Percentiles rank a stretch among this genome's conserved stretches.
Conservation (phyloP, 768 basidiomycete species). For the Agaricus subrufescens region DNA sequence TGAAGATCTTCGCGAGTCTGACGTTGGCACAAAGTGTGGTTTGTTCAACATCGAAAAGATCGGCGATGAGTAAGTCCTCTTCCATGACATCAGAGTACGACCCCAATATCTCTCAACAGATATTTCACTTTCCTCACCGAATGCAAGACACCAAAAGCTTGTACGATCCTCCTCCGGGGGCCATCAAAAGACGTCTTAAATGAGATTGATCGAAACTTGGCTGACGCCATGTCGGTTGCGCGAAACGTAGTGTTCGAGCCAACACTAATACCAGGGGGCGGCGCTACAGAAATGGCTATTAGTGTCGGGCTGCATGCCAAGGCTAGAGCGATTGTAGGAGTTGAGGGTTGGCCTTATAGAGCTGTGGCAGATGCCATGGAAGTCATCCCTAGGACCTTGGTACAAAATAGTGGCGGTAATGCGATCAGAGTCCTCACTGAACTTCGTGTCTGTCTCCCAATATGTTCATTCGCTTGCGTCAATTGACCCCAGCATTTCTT, state of each 20-base stretch:
- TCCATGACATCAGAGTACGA: not conserved
- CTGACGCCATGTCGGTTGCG: slow-evolving; percentile 96
- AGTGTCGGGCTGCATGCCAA: slow-evolving; percentile 80
- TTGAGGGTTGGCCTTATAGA: slow-evolving; percentile 87
- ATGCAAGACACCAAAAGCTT: slow-evolving; percentile 88
- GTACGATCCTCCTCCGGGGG: slow-evolving; percentile 95
- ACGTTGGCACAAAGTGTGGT: slow-evolving; percentile 91
- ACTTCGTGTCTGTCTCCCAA: slow-evolving; percentile 61
- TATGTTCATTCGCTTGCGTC: not conserved
- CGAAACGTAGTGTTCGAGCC: slow-evolving; percentile 98
- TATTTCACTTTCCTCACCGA: slow-evolving; percentile 98
- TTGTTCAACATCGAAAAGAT: slow-evolving; percentile 97
- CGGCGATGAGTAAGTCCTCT: slow-evolving; percentile 75
- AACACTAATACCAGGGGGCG: slow-evolving; percentile 88
- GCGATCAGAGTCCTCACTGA: slow-evolving; percentile 91
- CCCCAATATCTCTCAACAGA: slow-evolving; percentile 30
- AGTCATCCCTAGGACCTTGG: slow-evolving; percentile 91
- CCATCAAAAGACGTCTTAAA: slow-evolving; percentile 98
- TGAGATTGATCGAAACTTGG: slow-evolving; percentile 96
- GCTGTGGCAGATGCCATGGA: slow-evolving; percentile 97
- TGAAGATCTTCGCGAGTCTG: slow-evolving; percentile 89
- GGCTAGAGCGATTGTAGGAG: slow-evolving; percentile 77
- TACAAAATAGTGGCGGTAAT: slow-evolving; percentile 95
- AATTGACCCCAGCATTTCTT: not conserved
- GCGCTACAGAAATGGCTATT: slow-evolving; percentile 98